These are phyloP conservation scores for Suillus decipiens DNA, from an alignment of 768 basidiomycete species.

Conservation along the genomic window DNA sequence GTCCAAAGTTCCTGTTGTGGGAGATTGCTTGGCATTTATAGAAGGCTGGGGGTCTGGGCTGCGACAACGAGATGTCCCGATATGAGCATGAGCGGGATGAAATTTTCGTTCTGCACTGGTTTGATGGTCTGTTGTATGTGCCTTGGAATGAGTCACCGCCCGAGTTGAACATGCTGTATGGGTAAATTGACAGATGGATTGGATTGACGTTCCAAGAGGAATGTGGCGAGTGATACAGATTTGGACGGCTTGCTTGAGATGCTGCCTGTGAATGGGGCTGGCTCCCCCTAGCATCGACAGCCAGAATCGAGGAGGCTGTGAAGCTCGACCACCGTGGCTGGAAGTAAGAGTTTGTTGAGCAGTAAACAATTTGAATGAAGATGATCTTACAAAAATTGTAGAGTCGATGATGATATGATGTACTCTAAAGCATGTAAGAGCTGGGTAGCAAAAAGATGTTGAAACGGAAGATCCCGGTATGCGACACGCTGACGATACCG, in stretches of 20 bases:
- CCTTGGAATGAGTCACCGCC: slow-evolving; percentile 19
- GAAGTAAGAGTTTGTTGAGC: neutral
- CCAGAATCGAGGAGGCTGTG: slow-evolving; percentile 41
- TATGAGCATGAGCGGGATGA: slow-evolving; percentile 9
- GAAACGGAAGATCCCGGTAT: neutral
- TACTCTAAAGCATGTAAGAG: neutral
- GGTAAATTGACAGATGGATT: slow-evolving; percentile 13
- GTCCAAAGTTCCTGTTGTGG: slow-evolving; percentile 9
- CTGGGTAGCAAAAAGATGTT: slow-evolving; percentile 1
- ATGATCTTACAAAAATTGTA: neutral
- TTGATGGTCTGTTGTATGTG: slow-evolving; percentile 16
- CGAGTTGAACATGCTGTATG: slow-evolving; percentile 28
- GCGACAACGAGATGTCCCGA: slow-evolving; percentile 4
- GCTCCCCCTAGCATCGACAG: slow-evolving; percentile 78
- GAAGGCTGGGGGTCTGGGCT: neutral
- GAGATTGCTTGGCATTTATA: slow-evolving; percentile 1
- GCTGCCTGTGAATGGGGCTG: slow-evolving; percentile 53
- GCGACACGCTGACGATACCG: neutral
- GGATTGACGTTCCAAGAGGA: slow-evolving; percentile 17
- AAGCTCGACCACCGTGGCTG: slow-evolving; percentile 39
- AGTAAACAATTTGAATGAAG: neutral
- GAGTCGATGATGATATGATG: slow-evolving; percentile 3
- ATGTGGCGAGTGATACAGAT: slow-evolving; percentile 22
- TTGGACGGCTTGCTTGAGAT: slow-evolving; percentile 43
- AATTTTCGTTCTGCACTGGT: slow-evolving; percentile 11